Evolutionary conservation across 768 basidiomycete genomes (phyloP).

Genomic region (Boletus vermiculosoides): DNA sequence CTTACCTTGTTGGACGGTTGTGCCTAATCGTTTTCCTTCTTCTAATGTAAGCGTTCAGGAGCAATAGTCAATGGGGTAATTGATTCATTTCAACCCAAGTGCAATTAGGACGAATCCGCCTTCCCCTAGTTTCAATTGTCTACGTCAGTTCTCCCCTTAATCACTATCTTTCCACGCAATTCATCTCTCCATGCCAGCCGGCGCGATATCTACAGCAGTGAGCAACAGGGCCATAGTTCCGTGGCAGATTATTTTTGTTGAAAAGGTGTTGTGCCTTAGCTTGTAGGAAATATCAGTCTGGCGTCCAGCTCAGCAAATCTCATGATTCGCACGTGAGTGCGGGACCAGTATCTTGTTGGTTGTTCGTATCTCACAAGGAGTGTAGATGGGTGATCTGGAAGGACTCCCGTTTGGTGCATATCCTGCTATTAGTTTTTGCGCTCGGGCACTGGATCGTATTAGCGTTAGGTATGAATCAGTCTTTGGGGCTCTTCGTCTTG

Average conservation of each 20-base stretch:
- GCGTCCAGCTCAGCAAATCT: slow-evolving; percentile 25
- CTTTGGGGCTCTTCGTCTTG: not conserved
- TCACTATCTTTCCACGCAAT: not conserved
- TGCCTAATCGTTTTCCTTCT: slow-evolving; percentile 16
- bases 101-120: not conserved
- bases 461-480: slow-evolving; percentile 7
- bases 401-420: slow-evolving; percentile 13
- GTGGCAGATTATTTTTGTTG: not conserved
- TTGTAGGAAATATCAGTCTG: slow-evolving; percentile 13
- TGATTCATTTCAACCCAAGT: slow-evolving; percentile 5
- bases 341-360: not conserved
- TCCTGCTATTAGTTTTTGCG: slow-evolving; percentile 8
- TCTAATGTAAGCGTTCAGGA: slow-evolving; percentile 11
- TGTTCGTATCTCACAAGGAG: not conserved
- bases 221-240: not conserved
- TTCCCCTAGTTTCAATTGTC: slow-evolving; percentile 1
- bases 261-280: slow-evolving; percentile 6
- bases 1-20: slow-evolving; percentile 26
- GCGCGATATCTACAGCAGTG: slow-evolving; percentile 10
- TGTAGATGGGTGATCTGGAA: slow-evolving; percentile 32
- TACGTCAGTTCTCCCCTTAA: slow-evolving; percentile 15
- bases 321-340: slow-evolving; percentile 30
- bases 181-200: slow-evolving; percentile 11
- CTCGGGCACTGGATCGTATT: slow-evolving; percentile 27
- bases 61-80: not conserved